Percentiles rank a stretch among this genome's conserved stretches.
These are phyloP conservation scores for Chaetomiaceae sp. DNA, from an alignment of 2,329 filamentous ascomycete species.

Conservation along the genomic window DNA sequence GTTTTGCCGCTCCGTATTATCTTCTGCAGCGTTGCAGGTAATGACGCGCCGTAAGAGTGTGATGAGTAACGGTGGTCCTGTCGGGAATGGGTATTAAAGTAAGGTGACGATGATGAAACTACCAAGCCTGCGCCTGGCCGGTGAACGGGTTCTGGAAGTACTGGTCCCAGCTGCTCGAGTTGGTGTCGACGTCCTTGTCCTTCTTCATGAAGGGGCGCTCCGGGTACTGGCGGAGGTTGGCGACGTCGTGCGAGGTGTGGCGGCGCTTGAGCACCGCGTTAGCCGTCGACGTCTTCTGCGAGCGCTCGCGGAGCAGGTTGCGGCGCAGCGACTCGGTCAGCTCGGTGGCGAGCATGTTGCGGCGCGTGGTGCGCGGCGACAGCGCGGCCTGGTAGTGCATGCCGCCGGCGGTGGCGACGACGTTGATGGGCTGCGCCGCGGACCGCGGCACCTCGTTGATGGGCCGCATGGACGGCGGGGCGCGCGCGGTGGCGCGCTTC, in stretches of 20 bases:
- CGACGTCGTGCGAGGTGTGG: slow-evolving; percentile 85
- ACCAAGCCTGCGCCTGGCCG: slow-evolving; percentile 83
- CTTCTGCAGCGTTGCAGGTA: no score
- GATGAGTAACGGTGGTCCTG: no score
- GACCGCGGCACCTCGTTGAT: slow-evolving; percentile 62
- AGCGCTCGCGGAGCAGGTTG: slow-evolving; percentile 89
- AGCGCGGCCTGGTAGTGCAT: slow-evolving; percentile 63
- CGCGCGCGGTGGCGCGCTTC: slow-evolving; percentile 51
- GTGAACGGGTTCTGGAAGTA: slow-evolving; percentile 75
- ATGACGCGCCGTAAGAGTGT: slow-evolving; percentile 1
- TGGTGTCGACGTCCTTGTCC: slow-evolving; percentile 50
- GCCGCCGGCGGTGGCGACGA: slow-evolving; percentile 62
- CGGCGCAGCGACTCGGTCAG: slow-evolving; percentile 87
- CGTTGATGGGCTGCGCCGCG: slow-evolving; percentile 68
- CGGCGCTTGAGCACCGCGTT: slow-evolving; percentile 84
- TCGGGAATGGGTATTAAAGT: no score
- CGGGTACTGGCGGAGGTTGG: slow-evolving; percentile 78
- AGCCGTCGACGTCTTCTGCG: slow-evolving; percentile 85
- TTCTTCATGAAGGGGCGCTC: slow-evolving; percentile 54
- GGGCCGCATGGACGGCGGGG: slow-evolving; percentile 43
- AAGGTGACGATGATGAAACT: no score
- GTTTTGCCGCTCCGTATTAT: no score
- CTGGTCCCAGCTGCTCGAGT: slow-evolving; percentile 74
- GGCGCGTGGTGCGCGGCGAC: slow-evolving; percentile 83
- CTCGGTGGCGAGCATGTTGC: slow-evolving; percentile 94